These are phyloP conservation scores for Peribolospora baueri DNA, from an alignment of 768 basidiomycete species.

Conservation along the genomic window DNA sequence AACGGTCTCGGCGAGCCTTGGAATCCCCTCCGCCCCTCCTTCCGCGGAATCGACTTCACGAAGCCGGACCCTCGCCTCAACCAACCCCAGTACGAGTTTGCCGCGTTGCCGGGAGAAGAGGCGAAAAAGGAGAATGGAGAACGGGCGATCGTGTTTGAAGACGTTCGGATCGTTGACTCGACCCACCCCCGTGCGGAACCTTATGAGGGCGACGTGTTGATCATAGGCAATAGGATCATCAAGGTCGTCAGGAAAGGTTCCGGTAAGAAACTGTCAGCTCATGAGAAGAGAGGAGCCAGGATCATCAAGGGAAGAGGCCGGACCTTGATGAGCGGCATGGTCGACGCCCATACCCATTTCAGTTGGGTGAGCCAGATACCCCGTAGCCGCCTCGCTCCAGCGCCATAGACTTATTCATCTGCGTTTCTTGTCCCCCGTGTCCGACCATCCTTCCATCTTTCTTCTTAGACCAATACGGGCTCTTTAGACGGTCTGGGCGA, in stretches of 20 bases:
- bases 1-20: background rate
- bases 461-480: slow-evolving; percentile 14
- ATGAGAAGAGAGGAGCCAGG: slow-evolving; percentile 1
- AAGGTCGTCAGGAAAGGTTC: slow-evolving; percentile 10
- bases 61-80: background rate
- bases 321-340: slow-evolving; percentile 21
- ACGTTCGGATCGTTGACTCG: slow-evolving; percentile 21
- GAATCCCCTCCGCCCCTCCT: background rate
- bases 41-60: background rate
- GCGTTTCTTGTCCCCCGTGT: background rate
- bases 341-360: slow-evolving; percentile 20
- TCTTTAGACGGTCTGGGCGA: slow-evolving; percentile 17
- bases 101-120: background rate
- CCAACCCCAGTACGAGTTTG: background rate
- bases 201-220: slow-evolving; percentile 20
- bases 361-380: background rate
- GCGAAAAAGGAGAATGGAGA: background rate
- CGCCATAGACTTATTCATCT: slow-evolving; percentile 5
- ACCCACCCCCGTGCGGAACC: slow-evolving; percentile 16
- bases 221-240: slow-evolving; percentile 18
- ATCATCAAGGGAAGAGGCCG: slow-evolving; percentile 19
- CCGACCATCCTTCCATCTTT: too few species aligned
- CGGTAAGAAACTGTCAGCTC: slow-evolving; percentile 1
- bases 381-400: background rate
- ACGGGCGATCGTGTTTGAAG: background rate